Conservation (phyloP, 768 basidiomycete genomes). For the Boletus huronensis region DNA sequence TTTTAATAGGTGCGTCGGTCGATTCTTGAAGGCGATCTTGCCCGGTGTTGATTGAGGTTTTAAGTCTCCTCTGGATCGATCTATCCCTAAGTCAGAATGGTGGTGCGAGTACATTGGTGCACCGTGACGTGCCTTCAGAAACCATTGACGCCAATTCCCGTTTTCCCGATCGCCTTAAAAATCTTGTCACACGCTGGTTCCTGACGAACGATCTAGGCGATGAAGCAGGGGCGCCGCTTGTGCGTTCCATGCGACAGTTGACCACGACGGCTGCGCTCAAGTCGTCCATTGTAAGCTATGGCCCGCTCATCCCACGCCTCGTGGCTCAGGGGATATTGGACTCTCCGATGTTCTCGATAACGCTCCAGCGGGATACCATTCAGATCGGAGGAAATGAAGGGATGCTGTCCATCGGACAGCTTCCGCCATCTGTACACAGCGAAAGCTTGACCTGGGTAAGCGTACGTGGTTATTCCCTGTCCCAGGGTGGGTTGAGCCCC, state of each 20-base stretch:
- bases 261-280: conserved; percentile 32
- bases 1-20: conserved; percentile 51
- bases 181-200: conserved; percentile 21
- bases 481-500: conserved; percentile 52
- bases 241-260: conserved; percentile 6
- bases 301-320: conserved; percentile 48
- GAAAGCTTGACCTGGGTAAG: conserved; percentile 63
- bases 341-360: conserved; percentile 51
- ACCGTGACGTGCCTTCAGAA: not conserved
- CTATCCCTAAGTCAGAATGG: conserved; percentile 28
- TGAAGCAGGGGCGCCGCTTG: not conserved
- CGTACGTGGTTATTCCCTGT: conserved; percentile 50
- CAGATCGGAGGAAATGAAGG: conserved; percentile 69
- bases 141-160: not conserved
- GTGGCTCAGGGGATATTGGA: conserved; percentile 36
- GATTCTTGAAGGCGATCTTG: not conserved
- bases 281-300: conserved; percentile 39
- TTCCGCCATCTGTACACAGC: conserved; percentile 48
- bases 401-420: conserved; percentile 59
- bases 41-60: not conserved
- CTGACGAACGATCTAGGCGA: conserved; percentile 2
- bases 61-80: conserved; percentile 46
- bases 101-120: not conserved
- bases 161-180: conserved; percentile 7
- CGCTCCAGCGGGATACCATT: conserved; percentile 66